Conservation (phyloP, 106 monocot genomes). For the Triglochin maritima region DNA sequence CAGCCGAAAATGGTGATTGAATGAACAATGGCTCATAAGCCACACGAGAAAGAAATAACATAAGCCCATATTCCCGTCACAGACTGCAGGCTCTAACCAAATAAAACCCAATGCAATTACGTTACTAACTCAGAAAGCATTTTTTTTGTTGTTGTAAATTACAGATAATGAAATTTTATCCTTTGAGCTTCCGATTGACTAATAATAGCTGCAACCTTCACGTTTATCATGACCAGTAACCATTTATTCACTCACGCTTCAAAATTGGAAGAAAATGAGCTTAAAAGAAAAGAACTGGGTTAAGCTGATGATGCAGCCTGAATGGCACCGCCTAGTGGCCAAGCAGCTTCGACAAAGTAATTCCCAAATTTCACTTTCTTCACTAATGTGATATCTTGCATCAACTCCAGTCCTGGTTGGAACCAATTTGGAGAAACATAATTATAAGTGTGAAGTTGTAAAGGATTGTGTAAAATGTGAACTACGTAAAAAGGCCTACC, state of each 20-base stretch:
- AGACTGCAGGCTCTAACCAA: too few species aligned
- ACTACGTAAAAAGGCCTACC: conserved; percentile 8
- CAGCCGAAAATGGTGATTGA: too few species aligned
- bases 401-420: conserved; percentile 40
- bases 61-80: too few species aligned
- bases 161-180: not conserved
- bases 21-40: too few species aligned
- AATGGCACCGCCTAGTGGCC: conserved; percentile 90
- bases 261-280: not conserved
- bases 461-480: not conserved
- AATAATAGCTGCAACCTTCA: too few species aligned
- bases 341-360: conserved; percentile 73
- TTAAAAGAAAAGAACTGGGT: not conserved
- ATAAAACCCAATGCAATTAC: too few species aligned
- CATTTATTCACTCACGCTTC: not conserved
- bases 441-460: not conserved
- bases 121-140: not conserved
- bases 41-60: too few species aligned
- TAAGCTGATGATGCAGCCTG: conserved; percentile 56
- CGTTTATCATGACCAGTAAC: not conserved
- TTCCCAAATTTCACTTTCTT: conserved; percentile 65
- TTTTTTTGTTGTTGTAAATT: conserved; percentile 5
- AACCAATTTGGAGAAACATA: not conserved
- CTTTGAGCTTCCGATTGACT: not conserved
- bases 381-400: conserved; percentile 77